Base-by-base conservation (phyloP, 148 eudicot genomes). In the Camellia sinensis region DNA sequence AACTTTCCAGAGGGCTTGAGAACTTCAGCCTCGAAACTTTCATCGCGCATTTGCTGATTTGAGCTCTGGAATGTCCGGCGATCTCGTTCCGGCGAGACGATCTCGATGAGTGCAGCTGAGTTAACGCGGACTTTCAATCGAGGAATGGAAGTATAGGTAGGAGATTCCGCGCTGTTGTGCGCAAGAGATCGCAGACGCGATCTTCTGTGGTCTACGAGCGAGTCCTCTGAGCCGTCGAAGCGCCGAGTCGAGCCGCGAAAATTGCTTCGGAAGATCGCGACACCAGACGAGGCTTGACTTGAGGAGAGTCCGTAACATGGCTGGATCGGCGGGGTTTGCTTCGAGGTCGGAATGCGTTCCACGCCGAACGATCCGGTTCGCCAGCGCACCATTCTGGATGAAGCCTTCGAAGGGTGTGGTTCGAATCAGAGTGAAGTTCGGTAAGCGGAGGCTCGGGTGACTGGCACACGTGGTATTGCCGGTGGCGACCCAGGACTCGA, bases 341-440 rank as follows among this genome's bases (percentile, higher is more conserved):
- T 95, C 0, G 98, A 97, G 0, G 98, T 95, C 1, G 98, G 98
- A 40, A 95, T 95, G 3, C 98, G 89, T 57, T 90, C 90, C 2
- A 95, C 92, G 0, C 98, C 98, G 60, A 75, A 89, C 1, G 97
- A 81, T n/a, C 5, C 91, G 90, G 71, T 95, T 88, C 0, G 96
- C 86, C 3, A 95, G n/a, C 98, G 73, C 98, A 95, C 98, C 98
- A 95, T 1, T 90, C 94, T 95, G 98, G 17, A 95, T 95, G 22
- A 95, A n/a, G 87, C 2, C 98, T 89, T 0, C 98, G 90, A 29
- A 95, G 90, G 2, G 97, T 95, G 71, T 95, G 98, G 78, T 95
- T 95, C 0, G 98, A 45, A 95, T 95, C 18, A 93, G 81, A 7
- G 88, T 81, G 80, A 89, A 90, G 59, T 93, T n/a, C 97, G 21